Evolutionary conservation across 345 rosid species (phyloP).

Genomic region (Melaleuca quinquenervia): DNA sequence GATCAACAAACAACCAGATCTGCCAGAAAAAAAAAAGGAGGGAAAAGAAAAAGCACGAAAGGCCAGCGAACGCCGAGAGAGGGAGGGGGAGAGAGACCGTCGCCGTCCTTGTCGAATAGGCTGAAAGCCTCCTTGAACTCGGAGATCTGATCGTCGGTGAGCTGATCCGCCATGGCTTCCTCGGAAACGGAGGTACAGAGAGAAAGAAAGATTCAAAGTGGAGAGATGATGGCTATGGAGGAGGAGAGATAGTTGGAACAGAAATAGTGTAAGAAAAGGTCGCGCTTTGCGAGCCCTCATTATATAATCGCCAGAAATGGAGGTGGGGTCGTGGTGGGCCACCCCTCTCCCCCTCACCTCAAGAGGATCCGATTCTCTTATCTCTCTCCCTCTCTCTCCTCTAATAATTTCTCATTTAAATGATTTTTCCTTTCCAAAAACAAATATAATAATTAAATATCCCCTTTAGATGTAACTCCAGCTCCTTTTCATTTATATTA

Average conservation of each 20-base stretch:
- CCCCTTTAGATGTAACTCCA: neutral
- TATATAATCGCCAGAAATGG: neutral
- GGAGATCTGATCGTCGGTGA: constrained; percentile 20
- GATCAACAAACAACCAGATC: neutral
- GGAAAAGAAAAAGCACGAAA: neutral
- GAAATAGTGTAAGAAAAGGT: neutral
- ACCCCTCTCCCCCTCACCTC: neutral
- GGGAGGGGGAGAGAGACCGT: constrained; percentile 13
- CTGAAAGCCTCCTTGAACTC: constrained; percentile 23
- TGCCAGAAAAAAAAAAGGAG: neutral
- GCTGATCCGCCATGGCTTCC: constrained; percentile 13
- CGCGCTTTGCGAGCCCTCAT: neutral
- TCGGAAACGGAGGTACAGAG: neutral
- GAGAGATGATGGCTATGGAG: neutral
- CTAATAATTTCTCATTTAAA: neutral
- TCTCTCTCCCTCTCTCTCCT: neutral
- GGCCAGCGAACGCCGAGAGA: neutral
- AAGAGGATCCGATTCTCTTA: neutral
- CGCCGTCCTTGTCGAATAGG: constrained; percentile 23
- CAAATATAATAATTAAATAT: neutral
- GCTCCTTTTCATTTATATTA: neutral
- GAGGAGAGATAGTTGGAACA: neutral
- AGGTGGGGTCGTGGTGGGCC: neutral
- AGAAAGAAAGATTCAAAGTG: neutral
- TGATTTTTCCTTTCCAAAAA: neutral